phyloP scores from a whole-genome alignment of 2,329 filamentous ascomycete genomes.

The Pseudocercospora cruenta region DNA sequence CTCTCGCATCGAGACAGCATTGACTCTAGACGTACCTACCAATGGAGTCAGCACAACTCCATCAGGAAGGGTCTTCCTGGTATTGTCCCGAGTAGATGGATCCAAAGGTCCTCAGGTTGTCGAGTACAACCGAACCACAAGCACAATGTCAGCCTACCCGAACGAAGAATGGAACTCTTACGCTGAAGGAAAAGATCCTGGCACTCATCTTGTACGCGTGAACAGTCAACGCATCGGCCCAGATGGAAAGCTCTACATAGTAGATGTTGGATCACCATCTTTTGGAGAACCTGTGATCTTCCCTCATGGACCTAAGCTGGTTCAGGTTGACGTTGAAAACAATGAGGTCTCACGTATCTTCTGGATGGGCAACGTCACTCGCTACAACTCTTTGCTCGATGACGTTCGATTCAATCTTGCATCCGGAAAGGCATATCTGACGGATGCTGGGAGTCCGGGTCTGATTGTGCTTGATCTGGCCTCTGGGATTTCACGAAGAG shows the following conservation, averaged over 20 bases:
- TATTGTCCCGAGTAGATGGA: slow-evolving; percentile 38
- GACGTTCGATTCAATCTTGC: slow-evolving; percentile 43
- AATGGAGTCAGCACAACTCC: slow-evolving; percentile 36
- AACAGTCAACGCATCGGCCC: slow-evolving; percentile 40
- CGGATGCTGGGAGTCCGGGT: slow-evolving; percentile 27
- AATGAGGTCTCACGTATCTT: slow-evolving; percentile 41
- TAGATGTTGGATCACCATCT: slow-evolving; percentile 37
- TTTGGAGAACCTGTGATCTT: slow-evolving; percentile 37
- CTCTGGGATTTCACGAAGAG: slow-evolving; percentile 28
- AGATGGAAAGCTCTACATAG: slow-evolving; percentile 40
- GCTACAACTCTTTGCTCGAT: slow-evolving; percentile 34
- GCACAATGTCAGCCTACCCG: slow-evolving; percentile 32
- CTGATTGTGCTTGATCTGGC: slow-evolving; percentile 25
- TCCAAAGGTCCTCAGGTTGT: slow-evolving; percentile 38
- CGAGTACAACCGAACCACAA: slow-evolving; percentile 32
- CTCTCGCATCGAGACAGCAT: slow-evolving; percentile 25
- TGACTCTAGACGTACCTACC: slow-evolving; percentile 28
- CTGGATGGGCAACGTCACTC: slow-evolving; percentile 40
- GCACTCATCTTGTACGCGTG: slow-evolving; percentile 33
- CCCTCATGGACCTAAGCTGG: slow-evolving; percentile 40
- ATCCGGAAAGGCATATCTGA: slow-evolving; percentile 36
- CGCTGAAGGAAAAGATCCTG: slow-evolving; percentile 29
- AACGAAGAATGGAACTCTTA: slow-evolving; percentile 40
- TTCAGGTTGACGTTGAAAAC: slow-evolving; percentile 40
- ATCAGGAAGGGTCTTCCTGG: slow-evolving; percentile 37